A percentile compares a stretch with the other conserved stretches of the same genome.
Conservation (phyloP, 345 rosid genomes). For the Arabidopsis suecica region DNA sequence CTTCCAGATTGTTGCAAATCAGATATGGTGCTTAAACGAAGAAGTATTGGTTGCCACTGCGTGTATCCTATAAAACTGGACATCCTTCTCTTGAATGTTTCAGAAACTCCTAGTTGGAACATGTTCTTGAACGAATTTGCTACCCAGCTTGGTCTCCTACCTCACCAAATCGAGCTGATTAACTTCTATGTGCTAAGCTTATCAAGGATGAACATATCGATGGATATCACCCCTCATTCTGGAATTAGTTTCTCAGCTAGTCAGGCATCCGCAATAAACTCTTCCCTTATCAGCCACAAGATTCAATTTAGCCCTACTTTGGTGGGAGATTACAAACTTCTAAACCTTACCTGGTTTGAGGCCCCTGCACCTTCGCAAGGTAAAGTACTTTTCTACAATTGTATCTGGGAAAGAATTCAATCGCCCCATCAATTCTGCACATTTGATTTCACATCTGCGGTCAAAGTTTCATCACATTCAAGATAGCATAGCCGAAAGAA, state of each 20-base stretch:
- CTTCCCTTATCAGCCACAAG: constrained; percentile 72
- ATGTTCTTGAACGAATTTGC: constrained; percentile 74
- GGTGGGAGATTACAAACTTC: constrained; percentile 87
- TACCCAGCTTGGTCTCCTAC: constrained; percentile 72
- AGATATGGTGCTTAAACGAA: constrained; percentile 75
- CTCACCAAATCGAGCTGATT: constrained; percentile 82
- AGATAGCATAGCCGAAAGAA: constrained; percentile 7
- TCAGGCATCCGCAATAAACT: constrained; percentile 75
- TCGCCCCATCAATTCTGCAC: neutral
- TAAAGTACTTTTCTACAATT: constrained; percentile 42
- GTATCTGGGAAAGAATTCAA: constrained; percentile 23
- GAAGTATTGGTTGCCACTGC: constrained; percentile 77
- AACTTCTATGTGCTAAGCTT: constrained; percentile 77
- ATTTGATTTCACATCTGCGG: constrained; percentile 1
- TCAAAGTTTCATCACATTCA: constrained; percentile 18
- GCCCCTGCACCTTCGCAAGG: constrained; percentile 82
- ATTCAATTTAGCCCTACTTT: constrained; percentile 66
- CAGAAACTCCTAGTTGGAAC: constrained; percentile 76
- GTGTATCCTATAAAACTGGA: constrained; percentile 98
- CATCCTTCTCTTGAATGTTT: constrained; percentile 87
- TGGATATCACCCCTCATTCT: constrained; percentile 87
- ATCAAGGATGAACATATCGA: constrained; percentile 84
- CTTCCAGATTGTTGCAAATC: constrained; percentile 84
- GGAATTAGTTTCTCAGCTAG: constrained; percentile 80
- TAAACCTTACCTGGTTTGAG: constrained; percentile 86